These are phyloP conservation scores for Colletotrichum kahawae DNA, from an alignment of 2,329 filamentous ascomycete genomes.

Conservation along the genomic window DNA sequence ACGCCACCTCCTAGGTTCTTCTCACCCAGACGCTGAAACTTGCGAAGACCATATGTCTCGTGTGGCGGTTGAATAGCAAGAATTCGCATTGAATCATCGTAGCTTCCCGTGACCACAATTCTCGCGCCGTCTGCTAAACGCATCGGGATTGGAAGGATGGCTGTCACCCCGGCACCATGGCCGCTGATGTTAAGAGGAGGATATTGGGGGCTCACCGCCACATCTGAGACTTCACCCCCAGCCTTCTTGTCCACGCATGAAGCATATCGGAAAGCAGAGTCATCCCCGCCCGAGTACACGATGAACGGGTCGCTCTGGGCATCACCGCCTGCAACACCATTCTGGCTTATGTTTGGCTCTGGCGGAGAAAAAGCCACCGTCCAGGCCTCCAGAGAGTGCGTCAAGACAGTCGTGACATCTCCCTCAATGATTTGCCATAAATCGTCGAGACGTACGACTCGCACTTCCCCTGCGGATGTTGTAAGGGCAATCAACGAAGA, in stretches of 20 bases:
- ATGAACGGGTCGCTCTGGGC: conserved; percentile 33
- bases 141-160: conserved; percentile 74
- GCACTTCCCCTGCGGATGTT: conserved; percentile 70
- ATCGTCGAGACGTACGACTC: conserved; percentile 54
- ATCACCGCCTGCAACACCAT: background rate
- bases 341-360: background rate
- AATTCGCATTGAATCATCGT: conserved; percentile 83
- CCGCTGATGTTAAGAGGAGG: conserved; percentile 28
- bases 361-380: conserved; percentile 64
- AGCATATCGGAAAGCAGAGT: conserved; percentile 63
- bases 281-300: conserved; percentile 77
- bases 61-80: conserved; percentile 54
- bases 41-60: conserved; percentile 43
- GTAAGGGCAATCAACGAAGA: conserved; percentile 69
- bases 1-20: conserved; percentile 78
- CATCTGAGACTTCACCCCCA: conserved; percentile 4
- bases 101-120: conserved; percentile 84
- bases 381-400: conserved; percentile 74
- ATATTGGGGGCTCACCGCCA: conserved; percentile 17
- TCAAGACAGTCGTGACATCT: conserved; percentile 43
- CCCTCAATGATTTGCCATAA: conserved; percentile 42
- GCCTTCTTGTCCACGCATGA: conserved; percentile 30
- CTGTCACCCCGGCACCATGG: conserved; percentile 85
- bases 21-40: conserved; percentile 63
- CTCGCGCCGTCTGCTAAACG: conserved; percentile 47